Conservation (phyloP, 768 basidiomycete genomes). For the Coprinellus micaceus region DNA sequence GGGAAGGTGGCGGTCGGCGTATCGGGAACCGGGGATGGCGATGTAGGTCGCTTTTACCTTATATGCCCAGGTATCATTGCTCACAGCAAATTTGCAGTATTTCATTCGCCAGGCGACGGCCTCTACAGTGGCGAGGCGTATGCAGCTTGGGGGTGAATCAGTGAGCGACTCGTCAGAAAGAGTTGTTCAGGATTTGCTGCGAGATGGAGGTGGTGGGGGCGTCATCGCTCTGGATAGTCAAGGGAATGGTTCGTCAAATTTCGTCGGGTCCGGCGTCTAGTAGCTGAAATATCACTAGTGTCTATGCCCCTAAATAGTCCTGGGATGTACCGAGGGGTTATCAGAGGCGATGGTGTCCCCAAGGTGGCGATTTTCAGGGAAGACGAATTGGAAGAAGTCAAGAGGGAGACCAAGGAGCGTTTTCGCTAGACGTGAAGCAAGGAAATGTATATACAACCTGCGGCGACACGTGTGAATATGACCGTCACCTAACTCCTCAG, state of each 20-base stretch:
- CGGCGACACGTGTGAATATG: no score
- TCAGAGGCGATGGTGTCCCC: constrained; percentile 63
- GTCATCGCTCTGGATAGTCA: constrained; percentile 66
- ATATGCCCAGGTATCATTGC: constrained; percentile 3
- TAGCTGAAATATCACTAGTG: constrained; percentile 36
- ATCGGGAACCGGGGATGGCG: constrained; percentile 85
- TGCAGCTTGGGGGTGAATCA: constrained; percentile 57
- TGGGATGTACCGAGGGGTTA: constrained; percentile 82
- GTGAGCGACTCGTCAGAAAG: constrained; percentile 49
- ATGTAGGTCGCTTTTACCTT: constrained; percentile 42
- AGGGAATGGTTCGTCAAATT: constrained; percentile 57
- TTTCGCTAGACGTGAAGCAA: no score
- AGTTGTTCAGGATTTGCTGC: constrained; percentile 56
- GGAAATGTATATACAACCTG: no score
- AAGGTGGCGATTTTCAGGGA: constrained; percentile 77
- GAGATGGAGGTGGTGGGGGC: constrained; percentile 66
- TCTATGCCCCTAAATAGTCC: constrained; percentile 70
- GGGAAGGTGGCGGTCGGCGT: constrained; percentile 54
- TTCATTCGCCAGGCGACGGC: constrained; percentile 73
- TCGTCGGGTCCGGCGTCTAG: not conserved
- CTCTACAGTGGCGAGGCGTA: constrained; percentile 60
- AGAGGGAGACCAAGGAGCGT: not conserved
- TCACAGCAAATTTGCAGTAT: constrained; percentile 42
- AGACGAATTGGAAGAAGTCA: constrained; percentile 39
- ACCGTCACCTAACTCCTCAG: no score